Evolutionary conservation across 2,329 filamentous ascomycete genomes (phyloP).

Genomic region (Emergomyces pasteurianus): DNA sequence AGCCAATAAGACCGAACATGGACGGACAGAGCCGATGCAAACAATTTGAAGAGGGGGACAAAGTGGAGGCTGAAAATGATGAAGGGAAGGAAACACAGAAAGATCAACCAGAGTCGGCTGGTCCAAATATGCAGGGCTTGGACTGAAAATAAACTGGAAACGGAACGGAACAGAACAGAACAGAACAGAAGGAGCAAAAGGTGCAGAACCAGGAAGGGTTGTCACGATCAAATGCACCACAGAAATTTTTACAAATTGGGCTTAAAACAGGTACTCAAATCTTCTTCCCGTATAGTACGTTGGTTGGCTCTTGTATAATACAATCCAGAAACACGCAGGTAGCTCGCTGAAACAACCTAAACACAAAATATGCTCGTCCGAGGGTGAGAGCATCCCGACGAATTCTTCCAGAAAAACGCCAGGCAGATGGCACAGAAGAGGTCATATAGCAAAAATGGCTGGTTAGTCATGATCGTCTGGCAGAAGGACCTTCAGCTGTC

Average conservation of each 20-base stretch:
- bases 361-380: background rate
- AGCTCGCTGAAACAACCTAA: background rate
- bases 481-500: conserved; percentile 26
- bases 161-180: background rate
- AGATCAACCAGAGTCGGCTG: background rate
- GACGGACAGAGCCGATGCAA: background rate
- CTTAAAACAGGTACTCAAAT: background rate
- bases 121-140: no score
- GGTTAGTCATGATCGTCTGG: background rate
- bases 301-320: background rate
- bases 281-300: background rate
- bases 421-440: background rate
- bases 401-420: background rate
- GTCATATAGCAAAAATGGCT: background rate
- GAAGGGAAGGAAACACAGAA: background rate
- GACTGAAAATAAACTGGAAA: background rate
- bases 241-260: background rate
- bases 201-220: background rate
- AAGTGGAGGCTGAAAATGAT: background rate
- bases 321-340: background rate
- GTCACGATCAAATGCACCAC: background rate
- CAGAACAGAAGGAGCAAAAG: background rate
- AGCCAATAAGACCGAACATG: background rate
- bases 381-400: background rate
- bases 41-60: background rate